These are phyloP conservation scores for Gnomoniopsis smithogilvyi DNA, from an alignment of 2,329 filamentous ascomycete genomes.

Conservation along the genomic window DNA sequence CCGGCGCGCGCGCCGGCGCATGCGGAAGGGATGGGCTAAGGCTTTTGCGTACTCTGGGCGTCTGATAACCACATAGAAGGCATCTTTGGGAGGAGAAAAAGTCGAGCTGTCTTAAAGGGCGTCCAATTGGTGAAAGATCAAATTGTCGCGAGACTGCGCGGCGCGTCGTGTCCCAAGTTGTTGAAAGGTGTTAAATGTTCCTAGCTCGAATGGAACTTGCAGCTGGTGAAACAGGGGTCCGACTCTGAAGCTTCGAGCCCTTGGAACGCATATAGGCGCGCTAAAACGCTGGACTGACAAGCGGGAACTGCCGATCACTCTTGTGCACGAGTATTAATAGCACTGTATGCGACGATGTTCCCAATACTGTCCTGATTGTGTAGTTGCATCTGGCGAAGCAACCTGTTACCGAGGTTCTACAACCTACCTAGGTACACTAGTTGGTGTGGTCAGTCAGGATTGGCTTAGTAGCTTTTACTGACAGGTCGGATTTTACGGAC, in stretches of 20 bases:
- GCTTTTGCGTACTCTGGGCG: slow-evolving; percentile 71
- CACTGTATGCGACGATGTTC: no score
- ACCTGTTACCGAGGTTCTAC: no score
- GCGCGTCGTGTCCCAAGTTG: neutral
- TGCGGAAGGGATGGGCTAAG: neutral
- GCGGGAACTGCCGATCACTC: no score
- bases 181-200: slow-evolving; percentile 15
- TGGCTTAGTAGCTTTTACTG: no score
- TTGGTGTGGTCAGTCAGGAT: no score
- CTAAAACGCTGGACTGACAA: neutral
- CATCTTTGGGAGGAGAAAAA: slow-evolving; percentile 46
- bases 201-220: neutral
- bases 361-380: no score
- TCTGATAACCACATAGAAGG: slow-evolving; percentile 96
- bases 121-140: neutral
- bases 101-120: neutral
- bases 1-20: slow-evolving; percentile 22
- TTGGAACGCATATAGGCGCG: neutral
- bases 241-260: neutral
- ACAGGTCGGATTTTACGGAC: no score
- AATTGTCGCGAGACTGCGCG: neutral
- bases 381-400: no score
- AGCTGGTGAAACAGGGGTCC: slow-evolving; percentile 16
- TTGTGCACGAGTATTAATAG: no score
- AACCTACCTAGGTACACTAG: no score